These are phyloP conservation scores for Acacia pycnantha DNA, from an alignment of 331 rosid species.

Conservation along the genomic window DNA sequence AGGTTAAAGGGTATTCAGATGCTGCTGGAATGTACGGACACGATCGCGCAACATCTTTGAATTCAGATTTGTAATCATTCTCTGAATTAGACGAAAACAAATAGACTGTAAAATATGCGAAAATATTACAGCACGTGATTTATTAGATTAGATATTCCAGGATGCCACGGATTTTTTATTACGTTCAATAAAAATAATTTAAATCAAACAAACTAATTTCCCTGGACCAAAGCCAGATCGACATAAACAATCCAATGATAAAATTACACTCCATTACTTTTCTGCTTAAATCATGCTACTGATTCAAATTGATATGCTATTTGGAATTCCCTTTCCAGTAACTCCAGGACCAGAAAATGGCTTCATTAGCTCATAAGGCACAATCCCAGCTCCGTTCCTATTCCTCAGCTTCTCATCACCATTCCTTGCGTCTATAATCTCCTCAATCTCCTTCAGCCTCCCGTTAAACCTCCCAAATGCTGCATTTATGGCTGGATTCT, in stretches of 20 bases:
- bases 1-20: neutral
- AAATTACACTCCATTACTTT: neutral
- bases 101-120: too few species aligned
- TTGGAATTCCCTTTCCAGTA: constrained; percentile 63
- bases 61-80: too few species aligned
- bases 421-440: constrained; percentile 58
- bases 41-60: too few species aligned
- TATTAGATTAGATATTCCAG: too few species aligned
- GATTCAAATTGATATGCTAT: constrained; percentile 57
- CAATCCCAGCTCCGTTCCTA: constrained; percentile 58
- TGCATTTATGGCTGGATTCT: constrained; percentile 34
- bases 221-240: neutral
- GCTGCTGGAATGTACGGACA: too few species aligned
- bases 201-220: neutral
- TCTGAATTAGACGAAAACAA: too few species aligned
- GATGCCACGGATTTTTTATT: too few species aligned
- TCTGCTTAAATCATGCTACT: neutral
- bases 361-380: constrained; percentile 61
- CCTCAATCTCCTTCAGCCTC: constrained; percentile 50
- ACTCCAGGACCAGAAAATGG: constrained; percentile 59
- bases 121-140: too few species aligned
- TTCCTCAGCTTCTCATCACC: constrained; percentile 36
- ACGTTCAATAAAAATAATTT: too few species aligned
- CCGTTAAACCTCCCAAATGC: constrained; percentile 45
- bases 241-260: neutral